Conservation (phyloP, 1,284 basidiomycete genomes). For the Ceratobasidium sp. region DNA sequence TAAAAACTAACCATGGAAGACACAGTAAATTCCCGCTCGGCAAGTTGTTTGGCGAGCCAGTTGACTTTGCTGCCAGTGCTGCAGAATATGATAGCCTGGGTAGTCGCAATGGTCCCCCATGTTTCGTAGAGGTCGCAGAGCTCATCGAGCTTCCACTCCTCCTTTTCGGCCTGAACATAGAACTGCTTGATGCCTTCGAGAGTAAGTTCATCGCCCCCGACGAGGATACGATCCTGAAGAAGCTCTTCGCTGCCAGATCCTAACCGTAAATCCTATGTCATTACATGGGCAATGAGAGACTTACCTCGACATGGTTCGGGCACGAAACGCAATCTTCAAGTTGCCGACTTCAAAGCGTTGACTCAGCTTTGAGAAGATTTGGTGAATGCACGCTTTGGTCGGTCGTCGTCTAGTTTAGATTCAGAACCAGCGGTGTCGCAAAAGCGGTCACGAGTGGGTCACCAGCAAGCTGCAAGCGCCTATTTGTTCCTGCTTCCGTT, state of each 20-base stretch:
- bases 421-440: too few species aligned
- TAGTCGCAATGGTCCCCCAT: constrained; percentile 88
- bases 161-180: constrained; percentile 99
- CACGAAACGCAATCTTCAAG: constrained; percentile 51
- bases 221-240: constrained; percentile 94
- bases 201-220: constrained; percentile 99
- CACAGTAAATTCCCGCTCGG: constrained; percentile 95
- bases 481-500: too few species aligned
- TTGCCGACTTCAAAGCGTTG: constrained; percentile 53
- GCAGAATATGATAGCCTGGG: constrained; percentile 99
- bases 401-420: too few species aligned
- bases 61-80: constrained; percentile 98
- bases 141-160: constrained; percentile 99
- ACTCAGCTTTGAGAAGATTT: constrained; percentile 50
- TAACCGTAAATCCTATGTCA: constrained; percentile 30
- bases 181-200: constrained; percentile 99
- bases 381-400: constrained; percentile 27
- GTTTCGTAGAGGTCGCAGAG: constrained; percentile 95
- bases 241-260: constrained; percentile 68
- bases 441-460: too few species aligned
- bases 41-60: constrained; percentile 99
- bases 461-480: too few species aligned
- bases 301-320: constrained; percentile 42
- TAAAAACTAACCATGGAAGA: constrained; percentile 75
- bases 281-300: constrained; percentile 17